Base-by-base conservation (phyloP, 2,329 filamentous ascomycete species). In the Hymenoscyphus fructigenus region DNA sequence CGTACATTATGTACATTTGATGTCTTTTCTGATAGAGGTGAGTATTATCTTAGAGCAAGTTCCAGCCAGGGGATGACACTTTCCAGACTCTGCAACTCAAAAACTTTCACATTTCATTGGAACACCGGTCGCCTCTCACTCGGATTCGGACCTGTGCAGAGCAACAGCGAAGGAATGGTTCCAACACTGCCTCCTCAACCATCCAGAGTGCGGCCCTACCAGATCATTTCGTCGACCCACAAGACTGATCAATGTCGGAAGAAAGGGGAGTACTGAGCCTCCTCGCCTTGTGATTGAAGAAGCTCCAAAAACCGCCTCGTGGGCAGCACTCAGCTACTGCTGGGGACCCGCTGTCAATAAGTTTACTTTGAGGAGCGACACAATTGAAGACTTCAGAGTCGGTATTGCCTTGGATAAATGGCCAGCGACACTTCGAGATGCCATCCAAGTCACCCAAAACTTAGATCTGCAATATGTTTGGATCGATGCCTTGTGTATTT, bases 401-500 rank as follows among this genome's bases (percentile, higher is more conserved):
- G 63, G 57, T 5, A 65, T 71, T 15, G 15, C 20, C 1, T 56
- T 71, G 12, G 65, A 63, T 4, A 64, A 62, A 20, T 56, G 74
- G 9, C 70, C 72, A 14, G 65, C 64, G 29, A 69, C 66, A 15
- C 72, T 75, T 29, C 70, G 57, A 14, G 73, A 77, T 38, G 72
- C 74, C 6, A 71, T 77, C 47, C 20, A 32, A 0, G 58, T 76
- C 15, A 71, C 73, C 5, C 65, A 68, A 12, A 61, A 65, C 15
- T 70, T 77, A 36, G 62, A 59, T 0, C 55, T 75, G 14, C 36
- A 62, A 0, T 77, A 75, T 62, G 62, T 77, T 4, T 77, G 75
- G 75, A 74, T 77, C 47, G 74, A 77, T 67, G 70, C 71, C n/a
- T 63, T 77, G 0, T 77, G 76, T 38, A 75, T 77, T 17, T 62